Evolutionary conservation across 441 rosid species (phyloP), one percentile per base, ranked within the genome.

Genomic region (Adansonia madagascariensis): DNA sequence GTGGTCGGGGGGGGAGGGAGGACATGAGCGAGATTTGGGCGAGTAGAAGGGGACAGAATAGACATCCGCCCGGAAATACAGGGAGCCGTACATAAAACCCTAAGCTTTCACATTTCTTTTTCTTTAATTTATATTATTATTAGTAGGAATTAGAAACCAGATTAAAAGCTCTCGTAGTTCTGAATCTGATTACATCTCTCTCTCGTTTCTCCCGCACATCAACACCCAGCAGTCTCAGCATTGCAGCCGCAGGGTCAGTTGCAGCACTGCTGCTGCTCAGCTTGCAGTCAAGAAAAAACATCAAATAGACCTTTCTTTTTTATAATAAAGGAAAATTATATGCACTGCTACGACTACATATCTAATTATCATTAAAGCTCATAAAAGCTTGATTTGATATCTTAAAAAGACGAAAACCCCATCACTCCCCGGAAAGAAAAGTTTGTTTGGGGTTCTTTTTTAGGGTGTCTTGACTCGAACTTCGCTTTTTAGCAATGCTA

Each of bases 41-140:
- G 50, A 62, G 81, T 59, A 76, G 74, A 78, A 76, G 88, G 87
- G 93, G 89, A 87, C 91, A 89, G 86, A 89, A 87, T 81, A 84
- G 91, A 89, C 91, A 86, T 83, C 88, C 90, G 56, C 84, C 91
- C 91, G 87, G 79, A 78, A 89, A 86, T 84, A 82, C 87, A 80
- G 95, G 90, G 91, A 43, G 10, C 88, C 86, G 86, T 88, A 86
- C 89, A 82, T 49, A 0, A 27, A 66, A 44, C 79, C 4, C 69
- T 14, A 10, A 43, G 50, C 64, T 67, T 55, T 50, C 53, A 10
- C 53, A 57, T 31, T 14, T 57, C 3, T 22, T 24, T 8, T 1
- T 20, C 18, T 7, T 18, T n/a, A 14, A 52, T 52, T 15, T 52
- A 35, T 4, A 24, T 24, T 50, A 14, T 50, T 50, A 50, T 15